Conservation (phyloP, 2,329 filamentous ascomycete genomes). For the Claviceps arundinis region DNA sequence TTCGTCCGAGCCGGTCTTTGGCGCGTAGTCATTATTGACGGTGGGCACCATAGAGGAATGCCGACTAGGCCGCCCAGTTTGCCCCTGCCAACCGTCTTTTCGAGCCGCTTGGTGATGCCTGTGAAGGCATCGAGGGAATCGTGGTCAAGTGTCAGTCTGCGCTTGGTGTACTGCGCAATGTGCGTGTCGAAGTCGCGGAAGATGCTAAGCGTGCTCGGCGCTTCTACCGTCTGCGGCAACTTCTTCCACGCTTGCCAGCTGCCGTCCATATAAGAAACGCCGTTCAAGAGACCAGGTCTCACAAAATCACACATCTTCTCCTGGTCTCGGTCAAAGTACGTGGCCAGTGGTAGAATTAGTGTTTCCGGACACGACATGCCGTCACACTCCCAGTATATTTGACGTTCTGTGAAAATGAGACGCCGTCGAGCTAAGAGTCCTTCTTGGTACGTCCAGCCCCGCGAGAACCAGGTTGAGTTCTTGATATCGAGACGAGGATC, state of each 20-base stretch:
- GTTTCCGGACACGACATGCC: slow-evolving; percentile 25
- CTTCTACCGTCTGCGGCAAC: slow-evolving; percentile 15
- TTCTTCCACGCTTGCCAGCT: slow-evolving; percentile 24
- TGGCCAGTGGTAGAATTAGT: slow-evolving; percentile 17
- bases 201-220: slow-evolving; percentile 21
- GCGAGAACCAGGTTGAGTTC: slow-evolving; percentile 20
- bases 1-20: slow-evolving; percentile 15
- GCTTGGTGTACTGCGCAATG: slow-evolving; percentile 18
- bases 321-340: slow-evolving; percentile 20
- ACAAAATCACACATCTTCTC: slow-evolving; percentile 23
- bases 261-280: slow-evolving; percentile 21
- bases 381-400: slow-evolving; percentile 27
- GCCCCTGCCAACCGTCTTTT: slow-evolving; percentile 16
- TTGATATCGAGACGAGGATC: slow-evolving; percentile 18
- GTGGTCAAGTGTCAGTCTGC: slow-evolving; percentile 16
- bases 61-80: slow-evolving; percentile 19
- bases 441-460: slow-evolving; percentile 28
- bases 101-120: slow-evolving; percentile 18
- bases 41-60: slow-evolving; percentile 18
- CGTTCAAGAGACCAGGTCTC: slow-evolving; percentile 21
- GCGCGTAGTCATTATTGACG: background rate
- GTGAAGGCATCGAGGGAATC: slow-evolving; percentile 21
- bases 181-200: slow-evolving; percentile 23
- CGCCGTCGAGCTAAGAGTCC: slow-evolving; percentile 22
- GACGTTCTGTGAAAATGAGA: slow-evolving; percentile 25